These are phyloP conservation scores for Isoetes taiwanensis DNA, from an alignment of 75 land plant species.

Conservation along the genomic window DNA sequence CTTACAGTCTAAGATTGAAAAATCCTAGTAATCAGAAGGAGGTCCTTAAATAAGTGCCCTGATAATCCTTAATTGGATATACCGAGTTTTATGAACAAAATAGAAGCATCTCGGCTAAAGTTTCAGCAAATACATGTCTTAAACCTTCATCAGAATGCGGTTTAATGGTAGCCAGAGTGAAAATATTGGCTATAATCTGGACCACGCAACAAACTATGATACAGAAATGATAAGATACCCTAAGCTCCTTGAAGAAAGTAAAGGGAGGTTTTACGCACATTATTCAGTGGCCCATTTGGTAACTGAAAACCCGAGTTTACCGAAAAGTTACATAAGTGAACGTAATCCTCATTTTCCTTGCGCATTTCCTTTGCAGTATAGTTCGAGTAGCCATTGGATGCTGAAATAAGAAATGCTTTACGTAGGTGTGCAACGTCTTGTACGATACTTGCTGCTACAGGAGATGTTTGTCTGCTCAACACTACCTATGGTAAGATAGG, in stretches of 20 bases:
- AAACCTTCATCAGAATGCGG: too few relatives aligned
- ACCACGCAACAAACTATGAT: not conserved
- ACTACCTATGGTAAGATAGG: constrained; percentile 34
- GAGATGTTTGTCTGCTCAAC: constrained; percentile 61
- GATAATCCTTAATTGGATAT: too few relatives aligned
- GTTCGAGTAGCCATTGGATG: constrained; percentile 36
- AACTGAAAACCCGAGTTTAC: constrained; percentile 11
- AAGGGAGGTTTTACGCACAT: too few relatives aligned
- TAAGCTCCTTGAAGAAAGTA: not conserved
- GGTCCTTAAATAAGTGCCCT: too few relatives aligned
- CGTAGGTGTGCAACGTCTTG: constrained; percentile 42
- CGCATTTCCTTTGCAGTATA: constrained; percentile 24
- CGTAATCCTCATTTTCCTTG: constrained; percentile 15
- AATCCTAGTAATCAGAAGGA: too few relatives aligned
- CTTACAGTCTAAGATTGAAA: constrained; percentile 19
- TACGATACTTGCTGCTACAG: constrained; percentile 48
- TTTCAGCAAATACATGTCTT: too few relatives aligned
- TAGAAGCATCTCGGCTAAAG: too few relatives aligned
- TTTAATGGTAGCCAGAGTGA: too few relatives aligned
- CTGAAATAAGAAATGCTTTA: constrained; percentile 47
- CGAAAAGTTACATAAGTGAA: constrained; percentile 47
- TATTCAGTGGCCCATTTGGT: too few relatives aligned
- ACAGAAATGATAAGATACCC: not conserved
- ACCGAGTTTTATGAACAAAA: too few relatives aligned
- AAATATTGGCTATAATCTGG: too few relatives aligned